Conservation (phyloP, 2,329 filamentous ascomycete genomes). For the Paecilomyces variotii region DNA sequence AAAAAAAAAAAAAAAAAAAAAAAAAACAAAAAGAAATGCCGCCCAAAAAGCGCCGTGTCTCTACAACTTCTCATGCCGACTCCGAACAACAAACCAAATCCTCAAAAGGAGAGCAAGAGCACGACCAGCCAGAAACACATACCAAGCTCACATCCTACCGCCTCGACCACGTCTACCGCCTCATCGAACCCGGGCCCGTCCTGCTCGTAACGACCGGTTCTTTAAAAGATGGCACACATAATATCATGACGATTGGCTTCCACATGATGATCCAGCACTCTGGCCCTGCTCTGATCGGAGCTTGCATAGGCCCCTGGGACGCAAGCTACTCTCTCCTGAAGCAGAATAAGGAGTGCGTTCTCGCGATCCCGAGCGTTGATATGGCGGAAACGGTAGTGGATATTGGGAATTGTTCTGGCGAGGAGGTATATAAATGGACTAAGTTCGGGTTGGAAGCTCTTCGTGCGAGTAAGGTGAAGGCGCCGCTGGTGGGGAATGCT, state of each 20-base stretch:
- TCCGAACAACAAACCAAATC: not conserved
- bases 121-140: not conserved
- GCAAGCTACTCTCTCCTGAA: slow-evolving; percentile 22
- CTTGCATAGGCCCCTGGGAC: slow-evolving; percentile 28
- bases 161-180: slow-evolving; percentile 19
- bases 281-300: slow-evolving; percentile 23
- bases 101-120: not conserved
- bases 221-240: slow-evolving; percentile 23
- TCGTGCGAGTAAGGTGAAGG: slow-evolving; percentile 19
- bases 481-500: slow-evolving; percentile 24
- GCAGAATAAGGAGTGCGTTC: slow-evolving; percentile 23
- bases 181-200: slow-evolving; percentile 29
- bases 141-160: slow-evolving; percentile 6
- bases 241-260: slow-evolving; percentile 32
- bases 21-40: not conserved
- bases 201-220: slow-evolving; percentile 27
- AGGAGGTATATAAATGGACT: slow-evolving; percentile 21
- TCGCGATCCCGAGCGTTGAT: slow-evolving; percentile 23
- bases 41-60: not conserved
- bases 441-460: slow-evolving; percentile 21
- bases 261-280: slow-evolving; percentile 33
- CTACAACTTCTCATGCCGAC: not conserved
- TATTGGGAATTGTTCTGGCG: slow-evolving; percentile 26
- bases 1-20: no score
- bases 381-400: slow-evolving; percentile 24